Percentiles rank a stretch among this genome's conserved stretches.
Conservation (phyloP, 2,329 filamentous ascomycete genomes). For the Claviceps fusiformis region DNA sequence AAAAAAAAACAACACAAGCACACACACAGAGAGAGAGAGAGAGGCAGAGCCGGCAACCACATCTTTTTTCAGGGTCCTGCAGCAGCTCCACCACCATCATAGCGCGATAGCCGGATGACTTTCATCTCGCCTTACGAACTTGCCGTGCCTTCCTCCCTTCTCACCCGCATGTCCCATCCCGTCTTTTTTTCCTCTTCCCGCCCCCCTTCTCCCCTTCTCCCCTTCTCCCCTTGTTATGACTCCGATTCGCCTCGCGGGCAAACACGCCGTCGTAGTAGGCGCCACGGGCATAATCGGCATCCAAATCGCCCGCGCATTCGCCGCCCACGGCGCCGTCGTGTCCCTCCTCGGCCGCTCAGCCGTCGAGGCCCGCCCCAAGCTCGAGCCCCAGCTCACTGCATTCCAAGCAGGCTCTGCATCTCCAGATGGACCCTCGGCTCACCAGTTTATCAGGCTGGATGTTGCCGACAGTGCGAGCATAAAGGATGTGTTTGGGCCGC, state of each 20-base stretch:
- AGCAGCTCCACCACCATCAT: not conserved
- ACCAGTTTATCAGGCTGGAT: constrained; percentile 23
- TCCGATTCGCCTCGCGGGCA: constrained; percentile 25
- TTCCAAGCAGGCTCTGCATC: constrained; percentile 8
- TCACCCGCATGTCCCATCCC: not conserved
- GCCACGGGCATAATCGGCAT: constrained; percentile 58
- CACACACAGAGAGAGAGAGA: too few relatives aligned
- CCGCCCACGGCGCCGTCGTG: constrained; percentile 43
- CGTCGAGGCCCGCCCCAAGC: constrained; percentile 28
- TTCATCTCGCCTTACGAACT: not conserved
- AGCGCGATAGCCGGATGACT: not conserved
- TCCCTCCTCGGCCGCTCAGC: constrained; percentile 48
- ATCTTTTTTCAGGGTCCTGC: not conserved
- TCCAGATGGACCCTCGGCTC: constrained; percentile 11
- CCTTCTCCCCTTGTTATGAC: not conserved
- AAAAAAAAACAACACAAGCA: too few relatives aligned
- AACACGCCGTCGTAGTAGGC: constrained; percentile 51
- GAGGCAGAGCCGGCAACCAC: too few relatives aligned
- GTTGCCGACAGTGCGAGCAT: constrained; percentile 16
- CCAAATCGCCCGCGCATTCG: constrained; percentile 53
- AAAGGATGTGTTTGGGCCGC: constrained; percentile 15
- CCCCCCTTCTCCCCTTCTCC: not conserved
- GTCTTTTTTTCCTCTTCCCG: not conserved
- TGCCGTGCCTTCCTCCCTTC: not conserved
- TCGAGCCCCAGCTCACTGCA: constrained; percentile 18